Percentiles rank a stretch among this genome's conserved stretches.
Evolutionary conservation across 345 rosid species (phyloP).

Genomic region (Eucalyptus fibrosa): DNA sequence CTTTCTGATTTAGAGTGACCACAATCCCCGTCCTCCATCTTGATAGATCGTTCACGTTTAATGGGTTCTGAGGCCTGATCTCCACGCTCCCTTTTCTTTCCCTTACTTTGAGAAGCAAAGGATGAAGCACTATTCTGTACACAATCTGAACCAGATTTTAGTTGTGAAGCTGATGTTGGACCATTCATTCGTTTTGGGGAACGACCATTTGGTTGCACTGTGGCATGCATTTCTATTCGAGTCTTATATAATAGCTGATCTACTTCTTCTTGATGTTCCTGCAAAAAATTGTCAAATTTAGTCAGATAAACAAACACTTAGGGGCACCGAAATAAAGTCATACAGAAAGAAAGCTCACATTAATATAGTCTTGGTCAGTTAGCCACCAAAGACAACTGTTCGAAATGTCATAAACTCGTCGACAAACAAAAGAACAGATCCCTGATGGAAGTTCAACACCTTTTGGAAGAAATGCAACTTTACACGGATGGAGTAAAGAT

Average conservation of each 20-base stretch:
- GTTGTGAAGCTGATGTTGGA: conserved; percentile 67
- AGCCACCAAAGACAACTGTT: conserved; percentile 87
- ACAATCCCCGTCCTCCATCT: conserved; percentile 57
- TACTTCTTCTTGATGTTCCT: conserved; percentile 79
- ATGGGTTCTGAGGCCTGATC: conserved; percentile 66
- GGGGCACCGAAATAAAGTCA: not conserved
- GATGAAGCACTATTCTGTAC: conserved; percentile 45
- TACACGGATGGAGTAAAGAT: conserved; percentile 88
- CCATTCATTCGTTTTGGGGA: conserved; percentile 74
- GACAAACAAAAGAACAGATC: conserved; percentile 67
- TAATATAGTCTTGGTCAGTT: conserved; percentile 76
- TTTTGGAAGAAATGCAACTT: conserved; percentile 85
- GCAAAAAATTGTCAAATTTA: not conserved
- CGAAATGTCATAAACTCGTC: conserved; percentile 71
- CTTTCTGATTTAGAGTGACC: conserved; percentile 37
- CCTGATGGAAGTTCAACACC: conserved; percentile 73
- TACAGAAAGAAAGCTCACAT: conserved; percentile 39
- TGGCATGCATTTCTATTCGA: conserved; percentile 64
- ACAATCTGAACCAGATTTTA: conserved; percentile 58
- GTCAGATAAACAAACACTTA: not conserved
- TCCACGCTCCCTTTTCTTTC: conserved; percentile 81
- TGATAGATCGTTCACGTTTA: conserved; percentile 50
- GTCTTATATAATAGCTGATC: conserved; percentile 57
- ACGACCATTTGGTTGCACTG: conserved; percentile 67
- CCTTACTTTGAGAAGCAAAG: conserved; percentile 58